phyloP scores from a whole-genome alignment of 805 yeast species.

The Teunomyces pallodes region DNA sequence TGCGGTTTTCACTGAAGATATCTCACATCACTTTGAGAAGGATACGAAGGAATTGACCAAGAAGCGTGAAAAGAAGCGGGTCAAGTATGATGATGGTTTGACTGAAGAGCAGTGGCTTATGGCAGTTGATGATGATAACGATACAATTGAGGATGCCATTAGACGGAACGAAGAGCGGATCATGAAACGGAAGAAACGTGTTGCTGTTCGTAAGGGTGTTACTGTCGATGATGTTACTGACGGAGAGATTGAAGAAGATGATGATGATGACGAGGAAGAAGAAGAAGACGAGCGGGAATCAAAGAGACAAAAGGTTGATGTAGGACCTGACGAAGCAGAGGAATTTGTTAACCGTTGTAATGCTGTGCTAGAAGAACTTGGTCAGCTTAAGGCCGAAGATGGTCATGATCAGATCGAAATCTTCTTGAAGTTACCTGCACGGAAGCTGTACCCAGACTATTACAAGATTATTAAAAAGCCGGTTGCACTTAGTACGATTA shows the following conservation, averaged over 20 bases:
- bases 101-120: slow-evolving; percentile 50
- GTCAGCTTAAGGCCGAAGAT: slow-evolving; percentile 42
- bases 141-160: slow-evolving; percentile 58
- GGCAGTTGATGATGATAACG: slow-evolving; percentile 74
- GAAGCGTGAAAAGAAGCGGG: slow-evolving; percentile 27
- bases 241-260: slow-evolving; percentile 24
- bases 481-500: slow-evolving; percentile 54
- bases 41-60: slow-evolving; percentile 23
- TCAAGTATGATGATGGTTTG: slow-evolving; percentile 38
- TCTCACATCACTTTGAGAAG: slow-evolving; percentile 24
- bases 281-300: slow-evolving; percentile 6
- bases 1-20: slow-evolving; percentile 24
- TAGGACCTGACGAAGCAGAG: slow-evolving; percentile 10
- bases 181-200: slow-evolving; percentile 37
- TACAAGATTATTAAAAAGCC: slow-evolving; percentile 62
- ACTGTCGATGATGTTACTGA: slow-evolving; percentile 18
- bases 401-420: slow-evolving; percentile 36
- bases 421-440: slow-evolving; percentile 71
- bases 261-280: slow-evolving; percentile 17
- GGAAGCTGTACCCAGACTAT: slow-evolving; percentile 80
- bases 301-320: slow-evolving; percentile 5
- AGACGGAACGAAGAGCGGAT: slow-evolving; percentile 46
- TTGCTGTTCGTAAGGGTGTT: slow-evolving; percentile 11
- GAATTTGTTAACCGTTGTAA: slow-evolving; percentile 22
- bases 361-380: slow-evolving; percentile 43